phyloP scores from a whole-genome alignment of 768 basidiomycete species.

The Tubosaeta brunneosetosa region DNA sequence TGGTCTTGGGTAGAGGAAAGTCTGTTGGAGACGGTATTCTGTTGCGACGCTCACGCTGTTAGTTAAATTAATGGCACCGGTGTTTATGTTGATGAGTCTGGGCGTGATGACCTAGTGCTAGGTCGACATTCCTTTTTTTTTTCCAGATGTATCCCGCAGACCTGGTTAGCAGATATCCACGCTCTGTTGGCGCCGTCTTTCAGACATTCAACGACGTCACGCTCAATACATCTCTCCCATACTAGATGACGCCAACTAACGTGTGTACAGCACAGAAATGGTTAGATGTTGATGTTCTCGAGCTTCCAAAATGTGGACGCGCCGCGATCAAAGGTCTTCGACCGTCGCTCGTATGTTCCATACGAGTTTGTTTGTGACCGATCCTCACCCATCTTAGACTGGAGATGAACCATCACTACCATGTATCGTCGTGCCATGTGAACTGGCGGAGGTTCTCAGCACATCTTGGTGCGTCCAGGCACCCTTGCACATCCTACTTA shows the following conservation, averaged over 20 bases:
- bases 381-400: constrained; percentile 31
- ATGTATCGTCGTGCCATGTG: constrained; percentile 56
- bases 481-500: not conserved
- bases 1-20: not conserved
- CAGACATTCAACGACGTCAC: constrained; percentile 74
- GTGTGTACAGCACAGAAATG: constrained; percentile 61
- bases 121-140: too few relatives aligned
- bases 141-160: constrained; percentile 3
- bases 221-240: constrained; percentile 40
- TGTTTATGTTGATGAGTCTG: not conserved
- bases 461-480: constrained; percentile 47
- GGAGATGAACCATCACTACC: constrained; percentile 29
- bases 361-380: too few relatives aligned
- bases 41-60: not conserved
- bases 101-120: not conserved
- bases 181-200: constrained; percentile 55
- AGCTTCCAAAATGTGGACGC: constrained; percentile 50
- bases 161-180: constrained; percentile 57
- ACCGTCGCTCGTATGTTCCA: constrained; percentile 42
- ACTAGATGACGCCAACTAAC: not conserved
- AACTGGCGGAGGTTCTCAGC: constrained; percentile 60
- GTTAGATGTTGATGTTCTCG: constrained; percentile 58
- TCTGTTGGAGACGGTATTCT: constrained; percentile 1
- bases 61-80: constrained; percentile 5
- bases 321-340: constrained; percentile 58